phyloP scores from a whole-genome alignment of 495 filamentous ascomycete genomes.

The Aspergillus coremiiformis region DNA sequence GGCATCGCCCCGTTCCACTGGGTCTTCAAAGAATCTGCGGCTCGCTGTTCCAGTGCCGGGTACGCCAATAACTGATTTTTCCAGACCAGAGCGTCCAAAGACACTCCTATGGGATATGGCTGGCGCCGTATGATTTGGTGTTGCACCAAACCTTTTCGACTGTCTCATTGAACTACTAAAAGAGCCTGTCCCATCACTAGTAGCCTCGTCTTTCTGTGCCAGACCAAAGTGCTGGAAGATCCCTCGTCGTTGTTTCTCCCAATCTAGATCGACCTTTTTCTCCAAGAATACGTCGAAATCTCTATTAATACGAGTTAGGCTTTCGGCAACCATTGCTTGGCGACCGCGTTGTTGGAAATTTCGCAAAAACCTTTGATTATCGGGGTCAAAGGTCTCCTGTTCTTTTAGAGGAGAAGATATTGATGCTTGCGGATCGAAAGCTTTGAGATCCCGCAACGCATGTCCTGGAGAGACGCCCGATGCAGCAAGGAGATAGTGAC shows the following conservation, averaged over 20 bases:
- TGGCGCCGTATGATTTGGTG: slow-evolving; percentile 24
- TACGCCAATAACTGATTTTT: slow-evolving; percentile 78
- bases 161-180: slow-evolving; percentile 54
- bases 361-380: slow-evolving; percentile 74
- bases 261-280: slow-evolving; percentile 88
- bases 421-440: slow-evolving; percentile 42
- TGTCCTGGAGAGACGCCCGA: slow-evolving; percentile 78
- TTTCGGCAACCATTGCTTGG: slow-evolving; percentile 81
- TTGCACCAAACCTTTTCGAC: slow-evolving; percentile 26
- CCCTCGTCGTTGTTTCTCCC: slow-evolving; percentile 83
- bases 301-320: slow-evolving; percentile 71
- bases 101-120: slow-evolving; percentile 47
- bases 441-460: slow-evolving; percentile 69
- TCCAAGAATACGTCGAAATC: slow-evolving; percentile 92
- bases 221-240: slow-evolving; percentile 97
- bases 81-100: slow-evolving; percentile 64
- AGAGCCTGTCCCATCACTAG: slow-evolving; percentile 38
- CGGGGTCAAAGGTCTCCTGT: slow-evolving; percentile 53
- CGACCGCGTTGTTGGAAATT: slow-evolving; percentile 86
- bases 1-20: slow-evolving; percentile 45
- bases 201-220: slow-evolving; percentile 49
- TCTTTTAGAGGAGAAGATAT: slow-evolving; percentile 37
- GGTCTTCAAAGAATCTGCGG: slow-evolving; percentile 58
- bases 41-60: slow-evolving; percentile 51
- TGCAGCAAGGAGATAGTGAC: slow-evolving; percentile 79